Base-by-base conservation (phyloP, 2,329 filamentous ascomycete species). In the Ambrosiella cleistominuta region DNA sequence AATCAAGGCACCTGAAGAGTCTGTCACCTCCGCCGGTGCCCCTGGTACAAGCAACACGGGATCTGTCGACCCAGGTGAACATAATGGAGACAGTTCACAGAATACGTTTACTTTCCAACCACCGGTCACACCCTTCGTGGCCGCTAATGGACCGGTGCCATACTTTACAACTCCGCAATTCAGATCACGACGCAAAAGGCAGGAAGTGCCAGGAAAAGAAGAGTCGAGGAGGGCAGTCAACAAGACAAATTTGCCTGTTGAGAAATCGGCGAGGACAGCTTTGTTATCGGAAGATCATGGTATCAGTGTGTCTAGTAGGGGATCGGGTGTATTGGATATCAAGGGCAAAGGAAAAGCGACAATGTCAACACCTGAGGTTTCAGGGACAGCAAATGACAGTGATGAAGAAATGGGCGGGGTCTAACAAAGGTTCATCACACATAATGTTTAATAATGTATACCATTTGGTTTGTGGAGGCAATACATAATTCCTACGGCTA, bases 31-130 rank as follows among this genome's bases (percentile, higher is more conserved):
- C 12, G 52, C 35, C 19, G 45, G 44, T 15, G 57, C 19, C 15
- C 19, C 12, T 12, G 19, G 19, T 13, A 27, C n/a, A 17, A 44
- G 17, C n/a, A n/a, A 17, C 11, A 40, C n/a, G 4, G 27, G 40
- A 7, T 37, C 8, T 7, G 35, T 7, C 19, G 42, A 50, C n/a
- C 6, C 17, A 27, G 42, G 44, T 15, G 15, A 49, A 45, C 2
- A 37, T 2, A 12, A 55, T 38, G 51, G 44, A 38, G 17, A 40
- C n/a, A 11, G 37, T 47, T 17, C 7, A 17, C 44, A 47, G n/a
- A 13, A 13, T 8, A 17, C n/a, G 7, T 13, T 47, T 17, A 47
- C 63, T 11, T 65, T 68, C 42, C 67, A 69, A 58, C 61, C 64
- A 3, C 67, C 67, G 1, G 67, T 65, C 63, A 50, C 53, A 17